These are phyloP conservation scores for Ogataea haglerorum DNA, from an alignment of 805 yeast species.

Conservation along the genomic window DNA sequence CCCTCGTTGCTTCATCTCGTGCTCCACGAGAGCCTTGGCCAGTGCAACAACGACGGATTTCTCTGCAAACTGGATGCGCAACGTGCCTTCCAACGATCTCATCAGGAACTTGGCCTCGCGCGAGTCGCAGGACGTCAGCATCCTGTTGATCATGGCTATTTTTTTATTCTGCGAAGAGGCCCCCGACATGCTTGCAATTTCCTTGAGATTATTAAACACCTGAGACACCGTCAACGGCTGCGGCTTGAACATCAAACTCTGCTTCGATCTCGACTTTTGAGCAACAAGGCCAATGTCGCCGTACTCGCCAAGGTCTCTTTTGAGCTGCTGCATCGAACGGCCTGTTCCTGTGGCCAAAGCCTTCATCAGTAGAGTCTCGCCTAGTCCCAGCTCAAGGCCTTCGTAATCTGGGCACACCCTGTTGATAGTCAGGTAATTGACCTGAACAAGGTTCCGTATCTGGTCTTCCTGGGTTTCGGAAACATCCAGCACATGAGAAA, in stretches of 20 bases:
- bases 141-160: constrained; percentile 71
- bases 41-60: constrained; percentile 82
- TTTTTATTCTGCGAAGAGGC: constrained; percentile 77
- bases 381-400: constrained; percentile 89
- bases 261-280: constrained; percentile 73
- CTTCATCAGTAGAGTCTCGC: constrained; percentile 83
- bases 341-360: constrained; percentile 92
- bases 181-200: constrained; percentile 77
- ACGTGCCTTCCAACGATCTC: constrained; percentile 86
- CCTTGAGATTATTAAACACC: constrained; percentile 71
- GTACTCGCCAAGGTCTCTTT: constrained; percentile 65
- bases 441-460: constrained; percentile 50
- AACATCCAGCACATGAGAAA: constrained; percentile 55
- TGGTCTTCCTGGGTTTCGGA: constrained; percentile 35
- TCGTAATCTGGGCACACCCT: constrained; percentile 94
- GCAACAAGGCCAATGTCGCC: constrained; percentile 96
- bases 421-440: constrained; percentile 83
- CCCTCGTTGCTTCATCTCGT: constrained; percentile 43
- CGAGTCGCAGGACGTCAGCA: constrained; percentile 83
- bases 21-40: constrained; percentile 74
- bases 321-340: constrained; percentile 65
- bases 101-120: constrained; percentile 88
- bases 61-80: constrained; percentile 91
- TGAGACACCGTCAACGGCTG: constrained; percentile 66
- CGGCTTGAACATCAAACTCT: constrained; percentile 92